Evolutionary conservation across 2,329 filamentous ascomycete genomes (phyloP).

Genomic region (Penicillium sp.): DNA sequence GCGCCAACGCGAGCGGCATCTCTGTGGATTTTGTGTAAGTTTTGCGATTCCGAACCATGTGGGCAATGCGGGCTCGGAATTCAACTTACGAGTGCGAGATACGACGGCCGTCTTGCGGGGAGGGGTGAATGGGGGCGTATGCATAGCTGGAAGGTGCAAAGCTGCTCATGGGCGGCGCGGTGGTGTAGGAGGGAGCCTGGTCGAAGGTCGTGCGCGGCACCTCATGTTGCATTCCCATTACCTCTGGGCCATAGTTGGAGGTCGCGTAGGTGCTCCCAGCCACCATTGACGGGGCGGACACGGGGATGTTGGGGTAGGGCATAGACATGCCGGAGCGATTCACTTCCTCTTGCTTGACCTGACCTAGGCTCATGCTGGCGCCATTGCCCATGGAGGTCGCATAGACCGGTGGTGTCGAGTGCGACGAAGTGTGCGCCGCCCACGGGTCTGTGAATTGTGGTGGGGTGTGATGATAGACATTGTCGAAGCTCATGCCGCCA

Average conservation of each 20-base stretch:
- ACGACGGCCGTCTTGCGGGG: constrained; percentile 59
- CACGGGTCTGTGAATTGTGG: constrained; percentile 91
- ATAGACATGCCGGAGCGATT: constrained; percentile 61
- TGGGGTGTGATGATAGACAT: constrained; percentile 61
- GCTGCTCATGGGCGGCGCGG: constrained; percentile 68
- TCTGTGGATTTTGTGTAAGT: constrained; percentile 24
- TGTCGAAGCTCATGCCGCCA: constrained; percentile 76
- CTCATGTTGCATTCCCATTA: constrained; percentile 73
- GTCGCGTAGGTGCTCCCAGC: constrained; percentile 64
- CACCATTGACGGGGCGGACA: constrained; percentile 70
- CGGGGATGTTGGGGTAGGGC: constrained; percentile 69
- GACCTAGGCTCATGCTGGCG: constrained; percentile 53
- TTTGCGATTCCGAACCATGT: background rate
- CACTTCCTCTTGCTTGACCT: constrained; percentile 55
- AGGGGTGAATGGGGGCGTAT: constrained; percentile 63
- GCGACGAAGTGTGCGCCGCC: constrained; percentile 59
- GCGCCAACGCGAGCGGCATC: constrained; percentile 34
- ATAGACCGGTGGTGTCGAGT: constrained; percentile 61
- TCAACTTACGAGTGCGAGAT: constrained; percentile 80
- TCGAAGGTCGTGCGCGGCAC: constrained; percentile 72
- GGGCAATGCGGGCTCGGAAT: background rate
- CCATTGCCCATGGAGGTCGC: constrained; percentile 60
- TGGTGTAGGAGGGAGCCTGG: constrained; percentile 65
- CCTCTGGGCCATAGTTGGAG: constrained; percentile 60
- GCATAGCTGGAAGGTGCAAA: constrained; percentile 71